These are phyloP conservation scores for Trypanosoma melophagium DNA, from an alignment of 208 protist genomes.

Conservation along the genomic window DNA sequence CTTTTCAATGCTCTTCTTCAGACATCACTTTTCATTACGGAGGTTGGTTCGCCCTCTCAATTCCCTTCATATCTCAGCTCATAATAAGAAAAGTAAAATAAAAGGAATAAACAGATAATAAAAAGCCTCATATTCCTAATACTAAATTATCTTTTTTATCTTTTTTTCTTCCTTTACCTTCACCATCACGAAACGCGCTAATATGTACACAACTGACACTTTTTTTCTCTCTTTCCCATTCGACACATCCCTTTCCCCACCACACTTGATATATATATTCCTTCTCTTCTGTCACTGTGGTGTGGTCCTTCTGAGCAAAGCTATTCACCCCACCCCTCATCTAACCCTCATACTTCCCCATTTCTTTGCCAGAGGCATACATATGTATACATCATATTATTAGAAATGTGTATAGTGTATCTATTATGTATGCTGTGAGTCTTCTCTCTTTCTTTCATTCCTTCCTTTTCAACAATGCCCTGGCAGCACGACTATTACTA, in stretches of 20 bases:
- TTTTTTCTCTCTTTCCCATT: neutral
- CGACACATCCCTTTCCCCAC: neutral
- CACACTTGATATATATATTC: neutral
- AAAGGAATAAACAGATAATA: no score
- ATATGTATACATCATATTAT: conserved; percentile 4
- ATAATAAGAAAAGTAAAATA: conserved; percentile 27
- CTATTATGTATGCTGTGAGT: neutral
- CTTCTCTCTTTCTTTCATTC: neutral
- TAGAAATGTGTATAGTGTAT: no score
- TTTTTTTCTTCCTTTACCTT: neutral
- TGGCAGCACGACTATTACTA: conserved; percentile 24
- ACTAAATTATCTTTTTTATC: conserved; percentile 5
- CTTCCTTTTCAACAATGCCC: neutral
- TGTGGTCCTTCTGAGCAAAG: no score
- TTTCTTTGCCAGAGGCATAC: neutral
- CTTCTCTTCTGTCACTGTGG: no score
- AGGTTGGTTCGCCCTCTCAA: no score
- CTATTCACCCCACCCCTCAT: no score
- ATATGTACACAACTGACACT: neutral
- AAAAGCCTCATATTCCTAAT: neutral
- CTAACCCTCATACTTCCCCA: no score
- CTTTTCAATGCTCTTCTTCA: no score
- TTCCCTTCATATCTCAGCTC: neutral
- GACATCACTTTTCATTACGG: no score
- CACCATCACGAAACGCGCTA: neutral